Base-by-base conservation (phyloP, 2,329 filamentous ascomycete genomes). In the Fusarium anguioides region DNA sequence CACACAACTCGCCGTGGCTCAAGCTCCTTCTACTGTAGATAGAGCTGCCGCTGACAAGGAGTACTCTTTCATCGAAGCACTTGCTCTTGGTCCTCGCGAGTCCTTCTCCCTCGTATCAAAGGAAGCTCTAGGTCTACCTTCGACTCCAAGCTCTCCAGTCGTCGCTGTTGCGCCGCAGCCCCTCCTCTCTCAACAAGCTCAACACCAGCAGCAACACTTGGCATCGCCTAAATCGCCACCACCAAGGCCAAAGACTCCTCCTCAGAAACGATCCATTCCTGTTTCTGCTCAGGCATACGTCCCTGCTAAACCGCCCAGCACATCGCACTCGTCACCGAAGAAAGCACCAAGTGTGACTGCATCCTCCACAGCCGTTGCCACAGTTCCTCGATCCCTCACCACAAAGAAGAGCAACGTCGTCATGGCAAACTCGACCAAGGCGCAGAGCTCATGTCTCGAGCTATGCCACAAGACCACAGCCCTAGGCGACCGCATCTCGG, bases 401-500 rank as follows among this genome's bases (percentile, higher is more conserved):
- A 61, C 49, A 39, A 74, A 74, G 39, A 72, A 64, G 59, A 70
- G 60, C 56, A 56, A 17, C 51, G 52, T 35, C 51, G 52, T 35
- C 63, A 74, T 74, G 70, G 59, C 72, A 8, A 65, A 63, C 51
- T 60, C 60, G 4, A 17, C 40, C 50, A 78, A 76, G 56, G 75
- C 76, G 10, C 76, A 79, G 69, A 36, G 66, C 27, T 67, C 73
- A 41, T 78, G 77, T 56, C 71, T 77, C 9, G 74, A 78, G 40
- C 79, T 88, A 40, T 89, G 87, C 76, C 82, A 81, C 64, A 83
- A 83, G 71, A 85, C 87, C 8, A 90, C 87, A 4, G 78, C 82
- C 47, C 81, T 87, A 24, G 87, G 87, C 59, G 89, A 90, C 75
- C 84, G 83, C 63, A 89, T 91, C 67, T 86, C 89, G 1, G 85